Percentiles rank a stretch among this genome's conserved stretches.
Conservation (phyloP, 108 stramenopile genomes). For the Nitzschia inconspicua region DNA sequence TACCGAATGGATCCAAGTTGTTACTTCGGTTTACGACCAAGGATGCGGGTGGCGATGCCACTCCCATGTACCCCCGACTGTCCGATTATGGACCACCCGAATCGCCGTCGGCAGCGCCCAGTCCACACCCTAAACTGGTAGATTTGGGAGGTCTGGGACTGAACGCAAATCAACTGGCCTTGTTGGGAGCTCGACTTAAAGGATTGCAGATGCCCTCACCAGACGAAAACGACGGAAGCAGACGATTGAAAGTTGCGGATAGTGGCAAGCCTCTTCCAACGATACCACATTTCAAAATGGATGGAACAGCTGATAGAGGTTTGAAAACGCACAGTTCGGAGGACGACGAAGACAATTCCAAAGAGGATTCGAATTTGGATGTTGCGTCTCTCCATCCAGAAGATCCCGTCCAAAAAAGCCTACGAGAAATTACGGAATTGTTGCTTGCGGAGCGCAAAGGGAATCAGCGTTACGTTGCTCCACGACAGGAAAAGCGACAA, state of each 20-base stretch:
- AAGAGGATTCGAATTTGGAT: constrained; percentile 23
- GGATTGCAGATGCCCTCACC: constrained; percentile 6
- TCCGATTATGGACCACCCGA: constrained; percentile 48
- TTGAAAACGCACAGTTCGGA: neutral
- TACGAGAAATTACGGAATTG: constrained; percentile 47
- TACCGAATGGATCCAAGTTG: constrained; percentile 74
- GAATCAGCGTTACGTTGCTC: neutral
- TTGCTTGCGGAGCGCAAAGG: constrained; percentile 19
- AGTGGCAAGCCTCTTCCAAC: neutral
- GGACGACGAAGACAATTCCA: constrained; percentile 12
- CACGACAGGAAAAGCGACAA: constrained; percentile 66
- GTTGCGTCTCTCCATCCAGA: constrained; percentile 41
- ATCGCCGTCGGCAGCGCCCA: constrained; percentile 80
- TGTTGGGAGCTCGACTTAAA: constrained; percentile 23
- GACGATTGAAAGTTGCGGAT: neutral
- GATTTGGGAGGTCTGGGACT: constrained; percentile 31
- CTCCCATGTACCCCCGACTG: constrained; percentile 9
- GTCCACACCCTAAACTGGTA: constrained; percentile 40
- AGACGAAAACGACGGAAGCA: neutral
- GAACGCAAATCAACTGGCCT: constrained; percentile 28
- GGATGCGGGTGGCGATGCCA: constrained; percentile 23
- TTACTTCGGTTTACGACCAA: constrained; percentile 54
- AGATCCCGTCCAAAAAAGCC: constrained; percentile 35
- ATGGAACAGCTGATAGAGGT: neutral
- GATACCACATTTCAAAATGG: neutral